These are phyloP conservation scores for Yarrowia bubula DNA, from an alignment of 805 yeast genomes.

Conservation along the genomic window DNA sequence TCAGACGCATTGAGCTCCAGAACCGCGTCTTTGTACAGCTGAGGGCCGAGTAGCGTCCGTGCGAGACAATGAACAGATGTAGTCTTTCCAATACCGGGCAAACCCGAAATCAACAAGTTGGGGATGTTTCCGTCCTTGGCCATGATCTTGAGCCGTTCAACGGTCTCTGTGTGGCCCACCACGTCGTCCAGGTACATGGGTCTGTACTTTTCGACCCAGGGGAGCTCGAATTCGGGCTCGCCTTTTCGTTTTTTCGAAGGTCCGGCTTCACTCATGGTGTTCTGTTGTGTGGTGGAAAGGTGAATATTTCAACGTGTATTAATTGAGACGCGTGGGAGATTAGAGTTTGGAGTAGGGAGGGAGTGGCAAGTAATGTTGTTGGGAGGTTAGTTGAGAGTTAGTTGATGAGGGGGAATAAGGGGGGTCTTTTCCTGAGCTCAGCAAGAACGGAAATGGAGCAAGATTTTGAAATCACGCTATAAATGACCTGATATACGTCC, in stretches of 20 bases:
- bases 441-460: too few species aligned
- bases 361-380: background rate
- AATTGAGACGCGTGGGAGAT: background rate
- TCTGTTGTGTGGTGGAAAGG: background rate
- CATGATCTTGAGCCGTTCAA: conserved; percentile 76
- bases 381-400: background rate
- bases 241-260: conserved; percentile 19
- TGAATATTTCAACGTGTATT: conserved; percentile 9
- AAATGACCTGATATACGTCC: too few species aligned
- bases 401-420: background rate
- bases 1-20: conserved; percentile 94
- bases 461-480: too few species aligned
- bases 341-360: background rate
- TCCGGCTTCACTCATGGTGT: conserved; percentile 19
- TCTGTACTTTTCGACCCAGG: conserved; percentile 92
- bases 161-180: conserved; percentile 90
- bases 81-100: conserved; percentile 97
- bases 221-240: conserved; percentile 24
- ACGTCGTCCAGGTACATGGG: conserved; percentile 77
- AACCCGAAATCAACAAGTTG: conserved; percentile 86
- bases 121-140: conserved; percentile 96
- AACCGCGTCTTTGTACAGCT: conserved; percentile 70
- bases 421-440: background rate
- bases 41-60: conserved; percentile 69
- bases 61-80: conserved; percentile 92